Evolutionary conservation across 441 rosid species (phyloP).

Genomic region (Breynia disticha): DNA sequence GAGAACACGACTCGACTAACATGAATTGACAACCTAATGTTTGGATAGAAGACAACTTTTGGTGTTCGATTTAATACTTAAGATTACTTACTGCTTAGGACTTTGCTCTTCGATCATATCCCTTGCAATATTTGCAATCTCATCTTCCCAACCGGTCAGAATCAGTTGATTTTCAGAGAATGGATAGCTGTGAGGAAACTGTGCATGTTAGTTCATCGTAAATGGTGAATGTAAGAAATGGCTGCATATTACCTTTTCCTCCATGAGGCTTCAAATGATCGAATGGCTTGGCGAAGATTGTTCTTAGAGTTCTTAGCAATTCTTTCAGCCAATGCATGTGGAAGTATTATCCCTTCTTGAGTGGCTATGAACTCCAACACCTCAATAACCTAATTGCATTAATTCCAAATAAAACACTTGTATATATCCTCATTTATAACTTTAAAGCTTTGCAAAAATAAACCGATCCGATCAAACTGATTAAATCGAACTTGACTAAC

Average conservation of each 20-base stretch:
- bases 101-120: slow-evolving; percentile 47
- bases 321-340: slow-evolving; percentile 28
- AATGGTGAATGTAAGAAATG: no score
- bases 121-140: slow-evolving; percentile 47
- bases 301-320: slow-evolving; percentile 36
- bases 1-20: no score
- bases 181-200: slow-evolving; percentile 24
- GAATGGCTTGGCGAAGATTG: slow-evolving; percentile 58
- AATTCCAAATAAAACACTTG: not conserved
- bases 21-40: no score
- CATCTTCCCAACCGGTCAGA: slow-evolving; percentile 60
- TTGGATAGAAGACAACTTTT: no score
- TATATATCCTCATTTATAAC: no score
- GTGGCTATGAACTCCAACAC: slow-evolving; percentile 46
- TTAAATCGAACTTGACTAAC: no score
- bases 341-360: slow-evolving; percentile 35
- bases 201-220: not conserved
- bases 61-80: no score
- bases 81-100: slow-evolving; percentile 47
- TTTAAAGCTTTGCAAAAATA: no score
- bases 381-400: slow-evolving; percentile 27
- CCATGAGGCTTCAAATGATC: slow-evolving; percentile 54
- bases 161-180: slow-evolving; percentile 33
- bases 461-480: no score
- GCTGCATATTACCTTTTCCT: slow-evolving; percentile 20